Evolutionary conservation across 2,329 filamentous ascomycete genomes (phyloP).

Genomic region (Pyrenophora seminiperda): DNA sequence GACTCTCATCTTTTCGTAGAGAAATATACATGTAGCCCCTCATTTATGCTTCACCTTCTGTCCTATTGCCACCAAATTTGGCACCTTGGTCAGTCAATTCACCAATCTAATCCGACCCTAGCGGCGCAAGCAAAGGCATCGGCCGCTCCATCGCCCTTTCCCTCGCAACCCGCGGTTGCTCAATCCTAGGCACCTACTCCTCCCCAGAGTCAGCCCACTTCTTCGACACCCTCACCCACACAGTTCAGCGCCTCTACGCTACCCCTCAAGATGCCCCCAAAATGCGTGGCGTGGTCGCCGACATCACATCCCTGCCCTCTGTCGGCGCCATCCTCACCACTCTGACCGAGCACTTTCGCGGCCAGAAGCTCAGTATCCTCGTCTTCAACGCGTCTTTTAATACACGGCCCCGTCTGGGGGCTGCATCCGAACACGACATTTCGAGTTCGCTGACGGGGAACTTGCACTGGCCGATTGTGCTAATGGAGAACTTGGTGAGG

Average conservation of each 20-base stretch:
- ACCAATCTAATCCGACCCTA: conserved; percentile 4
- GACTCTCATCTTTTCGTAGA: not conserved
- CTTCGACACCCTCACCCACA: conserved; percentile 32
- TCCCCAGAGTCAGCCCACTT: conserved; percentile 27
- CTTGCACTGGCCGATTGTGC: conserved; percentile 10
- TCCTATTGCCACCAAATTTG: too few species aligned
- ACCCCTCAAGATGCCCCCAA: conserved; percentile 10
- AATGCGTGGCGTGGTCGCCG: conserved; percentile 27
- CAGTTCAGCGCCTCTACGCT: conserved; percentile 23
- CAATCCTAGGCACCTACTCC: conserved; percentile 40
- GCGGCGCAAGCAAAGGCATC: conserved; percentile 38
- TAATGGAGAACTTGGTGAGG: conserved; percentile 31
- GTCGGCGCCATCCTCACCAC: conserved; percentile 15
- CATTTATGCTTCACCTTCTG: too few species aligned
- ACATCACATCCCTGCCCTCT: conserved; percentile 27
- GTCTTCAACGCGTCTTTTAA: conserved; percentile 28
- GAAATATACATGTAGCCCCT: not conserved
- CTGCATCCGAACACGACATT: conserved; percentile 20
- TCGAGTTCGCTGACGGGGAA: conserved; percentile 14
- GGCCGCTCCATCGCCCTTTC: conserved; percentile 38
- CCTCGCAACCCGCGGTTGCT: conserved; percentile 36
- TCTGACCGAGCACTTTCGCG: conserved; percentile 20
- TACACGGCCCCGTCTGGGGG: conserved; percentile 12
- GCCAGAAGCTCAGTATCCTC: conserved; percentile 30
- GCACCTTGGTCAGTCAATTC: not conserved